Evolutionary conservation across 2,329 filamentous ascomycete species (phyloP), one percentile per base, ranked within the genome.

Genomic region (Aspergillus pseudoterreus): DNA sequence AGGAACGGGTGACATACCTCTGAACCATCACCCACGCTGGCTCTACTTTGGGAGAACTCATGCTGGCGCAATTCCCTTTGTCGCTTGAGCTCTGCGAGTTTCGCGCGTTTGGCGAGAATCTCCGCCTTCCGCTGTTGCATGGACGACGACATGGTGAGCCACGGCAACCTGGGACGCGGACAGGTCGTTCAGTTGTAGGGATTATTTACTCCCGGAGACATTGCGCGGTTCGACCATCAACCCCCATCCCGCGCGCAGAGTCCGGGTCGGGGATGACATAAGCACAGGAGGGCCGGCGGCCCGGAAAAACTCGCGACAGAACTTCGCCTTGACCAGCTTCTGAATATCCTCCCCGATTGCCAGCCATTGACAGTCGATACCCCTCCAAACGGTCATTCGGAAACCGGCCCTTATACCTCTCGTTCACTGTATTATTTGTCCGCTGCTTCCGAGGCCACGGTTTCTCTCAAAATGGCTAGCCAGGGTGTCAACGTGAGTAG

Each of bases 71-170:
- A 77, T 71, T 95, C 91, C 63, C 94, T 84, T 75, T 96, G 91
- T 56, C 89, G 84, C 77, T 96, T 96, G 59, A 99, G 82, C 80
- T 97, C 94, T 45, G 90, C 92, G 64, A 99, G 90, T 79, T 94
- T 96, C 57, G 92, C 92, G 79, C 90, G 92, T 78, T 99, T 99
- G 62, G 91, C 92, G 63, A 94, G 79, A 62, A 99, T 96, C 78
- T 99, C 94, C 78, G 96, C 91, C 78, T 90, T 88, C 64, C 92
- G 87, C 80, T 92, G 78, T 70, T 84, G 86, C 75, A 71, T 69
- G 24, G 62, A 63, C 48, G 65, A 62, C 44, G 66, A 64, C 64
- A 69, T 70, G 51, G 49, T 62, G 54, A 48, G 10, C 32, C 19
- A 24, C 45, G 54, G 51, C 35, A 38, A 38, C 35, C 35, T 38